phyloP scores from a whole-genome alignment of 2,329 filamentous ascomycete species.

The Leptographium procerum region DNA sequence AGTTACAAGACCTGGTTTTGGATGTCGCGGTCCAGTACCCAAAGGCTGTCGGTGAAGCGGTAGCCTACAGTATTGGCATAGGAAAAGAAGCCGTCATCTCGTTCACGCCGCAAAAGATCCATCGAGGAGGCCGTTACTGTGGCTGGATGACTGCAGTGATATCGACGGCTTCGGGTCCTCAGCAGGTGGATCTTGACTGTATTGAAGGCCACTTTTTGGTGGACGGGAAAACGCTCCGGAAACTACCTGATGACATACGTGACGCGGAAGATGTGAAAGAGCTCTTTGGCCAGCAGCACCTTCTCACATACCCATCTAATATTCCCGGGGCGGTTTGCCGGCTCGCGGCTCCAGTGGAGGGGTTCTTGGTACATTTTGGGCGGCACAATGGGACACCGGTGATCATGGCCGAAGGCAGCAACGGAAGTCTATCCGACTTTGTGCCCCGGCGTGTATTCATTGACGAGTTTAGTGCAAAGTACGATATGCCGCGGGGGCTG shows the following conservation, averaged over 20 bases:
- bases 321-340: slow-evolving; percentile 41
- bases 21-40: background rate
- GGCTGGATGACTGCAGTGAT: slow-evolving; percentile 4
- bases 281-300: slow-evolving; percentile 43
- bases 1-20: background rate
- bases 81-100: background rate
- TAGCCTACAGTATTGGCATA: background rate
- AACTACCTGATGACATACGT: slow-evolving; percentile 40
- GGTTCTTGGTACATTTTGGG: slow-evolving; percentile 43
- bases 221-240: slow-evolving; percentile 23
- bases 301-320: slow-evolving; percentile 40
- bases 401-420: slow-evolving; percentile 17
- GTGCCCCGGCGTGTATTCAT: slow-evolving; percentile 8
- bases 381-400: slow-evolving; percentile 27
- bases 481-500: slow-evolving; percentile 40
- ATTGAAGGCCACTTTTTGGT: slow-evolving; percentile 25
- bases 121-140: background rate
- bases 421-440: background rate
- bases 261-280: slow-evolving; percentile 28
- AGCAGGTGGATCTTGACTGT: slow-evolving; percentile 23
- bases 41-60: background rate
- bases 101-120: background rate
- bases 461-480: slow-evolving; percentile 20
- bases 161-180: background rate
- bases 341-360: slow-evolving; percentile 22